Evolutionary conservation across 129 eudicot species (phyloP).

Genomic region (Saposhnikovia divaricata): DNA sequence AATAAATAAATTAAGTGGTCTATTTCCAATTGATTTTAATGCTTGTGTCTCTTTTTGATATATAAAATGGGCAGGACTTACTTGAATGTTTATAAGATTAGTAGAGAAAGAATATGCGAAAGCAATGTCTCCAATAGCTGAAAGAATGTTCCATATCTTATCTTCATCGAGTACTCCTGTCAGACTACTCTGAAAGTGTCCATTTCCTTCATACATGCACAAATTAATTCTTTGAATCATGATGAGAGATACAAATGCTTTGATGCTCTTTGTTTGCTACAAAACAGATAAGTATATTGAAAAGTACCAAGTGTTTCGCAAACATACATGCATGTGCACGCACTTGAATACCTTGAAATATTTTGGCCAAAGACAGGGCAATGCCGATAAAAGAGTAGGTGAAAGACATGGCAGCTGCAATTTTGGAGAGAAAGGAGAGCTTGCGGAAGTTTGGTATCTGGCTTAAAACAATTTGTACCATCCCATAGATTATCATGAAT

Average conservation of each 20-base stretch:
- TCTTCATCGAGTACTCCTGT: neutral
- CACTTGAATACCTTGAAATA: neutral
- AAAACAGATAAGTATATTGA: neutral
- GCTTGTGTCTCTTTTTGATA: neutral
- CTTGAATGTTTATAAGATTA: slow-evolving; percentile 2
- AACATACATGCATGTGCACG: neutral
- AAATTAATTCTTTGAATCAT: neutral
- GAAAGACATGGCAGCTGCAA: neutral
- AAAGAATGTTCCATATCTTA: neutral
- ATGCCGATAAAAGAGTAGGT: neutral
- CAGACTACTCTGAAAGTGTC: neutral
- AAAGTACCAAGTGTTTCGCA: no score
- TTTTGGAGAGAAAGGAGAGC: neutral
- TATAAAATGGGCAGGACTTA: neutral
- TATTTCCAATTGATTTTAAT: neutral
- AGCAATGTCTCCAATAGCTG: neutral
- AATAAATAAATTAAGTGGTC: neutral
- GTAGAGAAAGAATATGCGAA: neutral
- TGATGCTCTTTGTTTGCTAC: neutral
- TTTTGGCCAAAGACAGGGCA: neutral
- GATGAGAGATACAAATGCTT: neutral
- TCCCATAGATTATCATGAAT: neutral
- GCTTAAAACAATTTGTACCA: slow-evolving; percentile 2
- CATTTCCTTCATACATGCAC: neutral
- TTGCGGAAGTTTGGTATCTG: slow-evolving; percentile 1